Conservation (phyloP, 306 rosid species). For the Corylus heterophylla region DNA sequence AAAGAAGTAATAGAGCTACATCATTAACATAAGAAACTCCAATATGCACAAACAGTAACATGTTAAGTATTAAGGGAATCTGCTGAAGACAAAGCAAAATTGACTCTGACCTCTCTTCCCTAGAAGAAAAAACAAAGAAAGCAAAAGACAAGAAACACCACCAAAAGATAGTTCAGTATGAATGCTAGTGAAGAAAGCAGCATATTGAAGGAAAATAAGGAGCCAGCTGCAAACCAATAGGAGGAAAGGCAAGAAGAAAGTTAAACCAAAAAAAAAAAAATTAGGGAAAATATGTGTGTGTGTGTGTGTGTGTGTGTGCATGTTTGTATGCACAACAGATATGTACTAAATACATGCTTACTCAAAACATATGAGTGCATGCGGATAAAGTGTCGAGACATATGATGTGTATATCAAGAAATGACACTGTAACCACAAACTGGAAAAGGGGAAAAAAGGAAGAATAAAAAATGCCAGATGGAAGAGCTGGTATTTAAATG, state of each 20-base stretch:
- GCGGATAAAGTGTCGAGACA: not conserved
- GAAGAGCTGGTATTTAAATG: conserved; percentile 11
- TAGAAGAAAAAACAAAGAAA: not conserved
- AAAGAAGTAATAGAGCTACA: not conserved
- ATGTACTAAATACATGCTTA: not conserved
- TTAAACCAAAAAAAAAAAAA: not conserved
- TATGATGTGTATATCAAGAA: not conserved
- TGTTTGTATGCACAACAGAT: not conserved
- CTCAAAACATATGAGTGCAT: not conserved
- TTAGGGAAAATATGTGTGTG: not conserved
- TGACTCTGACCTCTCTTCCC: not conserved
- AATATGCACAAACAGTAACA: not conserved
- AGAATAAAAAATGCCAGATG: not conserved
- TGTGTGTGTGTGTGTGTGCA: no score
- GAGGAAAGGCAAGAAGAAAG: not conserved
- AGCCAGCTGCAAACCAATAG: not conserved
- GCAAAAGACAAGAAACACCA: not conserved
- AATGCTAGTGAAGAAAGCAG: not conserved
- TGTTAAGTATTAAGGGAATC: not conserved
- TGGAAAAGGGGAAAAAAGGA: not conserved
- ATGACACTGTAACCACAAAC: not conserved
- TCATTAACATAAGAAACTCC: not conserved
- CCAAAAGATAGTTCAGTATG: not conserved
- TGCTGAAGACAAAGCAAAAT: not conserved
- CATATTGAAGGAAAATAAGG: not conserved